Conservation (phyloP, 192 early-diverging fungal genomes). For the Allomyces macrogynus region DNA sequence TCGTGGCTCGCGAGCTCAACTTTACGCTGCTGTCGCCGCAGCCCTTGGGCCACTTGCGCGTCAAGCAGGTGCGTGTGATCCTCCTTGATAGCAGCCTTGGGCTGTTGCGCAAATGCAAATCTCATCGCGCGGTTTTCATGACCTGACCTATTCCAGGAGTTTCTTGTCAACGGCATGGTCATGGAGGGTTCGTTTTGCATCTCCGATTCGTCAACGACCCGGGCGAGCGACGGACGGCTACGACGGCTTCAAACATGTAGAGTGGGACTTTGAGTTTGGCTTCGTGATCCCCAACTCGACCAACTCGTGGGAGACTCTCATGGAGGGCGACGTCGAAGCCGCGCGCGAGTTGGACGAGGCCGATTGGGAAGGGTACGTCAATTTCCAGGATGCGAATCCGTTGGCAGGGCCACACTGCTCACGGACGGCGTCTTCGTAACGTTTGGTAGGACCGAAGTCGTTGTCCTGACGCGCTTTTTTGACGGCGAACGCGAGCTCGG, state of each 20-base stretch:
- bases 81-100: too few species aligned
- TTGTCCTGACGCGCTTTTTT: background rate
- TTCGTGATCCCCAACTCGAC: slow-evolving; percentile 10
- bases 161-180: background rate
- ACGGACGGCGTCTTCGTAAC: too few species aligned
- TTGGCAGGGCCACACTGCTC: too few species aligned
- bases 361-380: too few species aligned
- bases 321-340: slow-evolving; percentile 1
- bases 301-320: slow-evolving; percentile 10
- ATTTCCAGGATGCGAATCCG: too few species aligned
- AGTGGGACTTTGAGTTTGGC: slow-evolving; percentile 9
- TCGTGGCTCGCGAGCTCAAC: slow-evolving; percentile 6
- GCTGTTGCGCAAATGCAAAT: too few species aligned
- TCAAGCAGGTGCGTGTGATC: background rate
- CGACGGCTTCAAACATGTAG: too few species aligned
- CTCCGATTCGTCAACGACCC: too few species aligned
- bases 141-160: background rate
- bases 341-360: background rate
- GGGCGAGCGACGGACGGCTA: too few species aligned
- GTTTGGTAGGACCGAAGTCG: background rate
- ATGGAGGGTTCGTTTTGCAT: background rate
- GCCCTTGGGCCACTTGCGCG: background rate
- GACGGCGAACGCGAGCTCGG: background rate
- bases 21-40: slow-evolving; percentile 4
- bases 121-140: too few species aligned